Evolutionary conservation across 495 filamentous ascomycete genomes (phyloP).

Genomic region (Letharia lupina): DNA sequence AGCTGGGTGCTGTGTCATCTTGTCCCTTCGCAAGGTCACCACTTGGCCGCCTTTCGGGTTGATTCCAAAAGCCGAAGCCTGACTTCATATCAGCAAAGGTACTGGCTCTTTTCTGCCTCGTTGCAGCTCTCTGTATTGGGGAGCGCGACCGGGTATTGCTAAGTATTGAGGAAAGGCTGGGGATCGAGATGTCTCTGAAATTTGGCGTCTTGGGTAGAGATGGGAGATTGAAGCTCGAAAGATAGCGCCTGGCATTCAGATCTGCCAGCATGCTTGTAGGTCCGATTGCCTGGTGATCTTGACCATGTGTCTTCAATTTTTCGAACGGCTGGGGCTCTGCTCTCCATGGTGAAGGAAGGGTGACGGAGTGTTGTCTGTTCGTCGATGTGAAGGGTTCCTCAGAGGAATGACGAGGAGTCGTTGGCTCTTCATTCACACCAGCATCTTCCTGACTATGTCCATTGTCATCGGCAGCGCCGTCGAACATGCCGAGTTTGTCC

Average conservation of each 20-base stretch:
- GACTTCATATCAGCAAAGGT: slow-evolving; percentile 13
- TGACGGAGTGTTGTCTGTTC: slow-evolving; percentile 23
- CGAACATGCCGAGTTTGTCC: slow-evolving; percentile 48
- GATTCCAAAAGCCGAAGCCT: slow-evolving; percentile 25
- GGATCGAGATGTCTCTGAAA: slow-evolving; percentile 27
- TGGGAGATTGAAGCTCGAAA: slow-evolving; percentile 31
- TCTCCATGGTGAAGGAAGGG: slow-evolving; percentile 44
- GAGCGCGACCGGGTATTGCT: slow-evolving; percentile 16
- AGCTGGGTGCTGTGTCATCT: background rate
- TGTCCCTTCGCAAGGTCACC: background rate
- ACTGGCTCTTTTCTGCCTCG: slow-evolving; percentile 20
- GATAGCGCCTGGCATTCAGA: slow-evolving; percentile 24
- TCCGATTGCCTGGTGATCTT: slow-evolving; percentile 35
- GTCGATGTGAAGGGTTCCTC: slow-evolving; percentile 20
- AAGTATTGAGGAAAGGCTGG: slow-evolving; percentile 16
- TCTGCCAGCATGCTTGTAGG: slow-evolving; percentile 35
- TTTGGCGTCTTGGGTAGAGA: slow-evolving; percentile 43
- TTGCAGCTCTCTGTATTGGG: slow-evolving; percentile 10
- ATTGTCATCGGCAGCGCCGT: slow-evolving; percentile 14
- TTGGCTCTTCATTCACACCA: slow-evolving; percentile 3
- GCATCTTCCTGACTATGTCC: background rate
- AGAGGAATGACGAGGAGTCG: slow-evolving; percentile 10
- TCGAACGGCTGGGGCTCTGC: slow-evolving; percentile 40
- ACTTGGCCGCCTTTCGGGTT: background rate
- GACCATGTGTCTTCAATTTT: slow-evolving; percentile 28